Base-by-base conservation (phyloP, 306 rosid genomes). In the Datisca glomerata region DNA sequence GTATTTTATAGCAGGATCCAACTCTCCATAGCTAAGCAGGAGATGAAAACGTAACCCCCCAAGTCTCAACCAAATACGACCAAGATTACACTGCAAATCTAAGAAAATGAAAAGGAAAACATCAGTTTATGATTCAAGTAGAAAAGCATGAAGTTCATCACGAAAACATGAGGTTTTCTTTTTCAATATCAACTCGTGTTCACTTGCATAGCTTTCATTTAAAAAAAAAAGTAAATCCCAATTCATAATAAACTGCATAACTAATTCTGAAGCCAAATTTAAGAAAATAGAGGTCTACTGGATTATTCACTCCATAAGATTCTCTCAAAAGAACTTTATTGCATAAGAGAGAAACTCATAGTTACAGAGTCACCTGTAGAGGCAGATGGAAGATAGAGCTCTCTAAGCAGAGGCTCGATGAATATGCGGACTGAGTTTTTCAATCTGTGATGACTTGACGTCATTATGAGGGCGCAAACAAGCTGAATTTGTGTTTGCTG, bases 1-100 rank as follows among this genome's bases (percentile, higher is more conserved):
- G 63, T 83, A 72, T 57, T 89, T 83, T 83, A 72, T 53, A 50
- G 77, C 72, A 32, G 97, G 97, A 77, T 89, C 97, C 43, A 83
- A 21, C 52, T 74, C 85, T 53, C 55, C 69, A 43, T 73, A 64
- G 66, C 80, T 55, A 48, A 80, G 86, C 79, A 89, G 59, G 45
- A 89, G 93, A 44, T 65, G 64, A 46, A 83, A 64, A 47, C 91
- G 93, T 24, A 89, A 59, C 25, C 43, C 70, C 41, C 97, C 97
- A 53, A 80, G 77, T 49, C 33, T 65, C 27, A 73, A 52, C 95
- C 95, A 89, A 29, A 68, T 85, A 57, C 67, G 70, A 47, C 95
- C 97, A 55, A 74, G 54, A 23, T 27, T 60, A 42, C 63, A 53
- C 55, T 68, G 57, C 57, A 41, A 45, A 53, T 68, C 92, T 86